Evolutionary conservation across 1,139 yeast genomes (phyloP).

Genomic region (Candida mesenterica): DNA sequence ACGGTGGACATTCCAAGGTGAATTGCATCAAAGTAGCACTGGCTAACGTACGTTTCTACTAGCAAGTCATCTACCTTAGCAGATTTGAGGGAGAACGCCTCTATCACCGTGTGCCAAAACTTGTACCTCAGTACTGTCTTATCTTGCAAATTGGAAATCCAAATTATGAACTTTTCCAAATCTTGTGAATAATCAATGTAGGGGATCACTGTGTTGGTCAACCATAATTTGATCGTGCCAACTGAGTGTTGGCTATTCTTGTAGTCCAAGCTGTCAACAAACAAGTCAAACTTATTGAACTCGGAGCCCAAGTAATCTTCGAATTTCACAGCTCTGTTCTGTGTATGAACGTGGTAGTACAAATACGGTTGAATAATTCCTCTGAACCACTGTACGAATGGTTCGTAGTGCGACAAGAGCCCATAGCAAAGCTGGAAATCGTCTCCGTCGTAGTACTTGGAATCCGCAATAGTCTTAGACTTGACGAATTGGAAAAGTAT

Average conservation of each 20-base stretch:
- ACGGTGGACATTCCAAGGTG: constrained; percentile 21
- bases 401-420: constrained; percentile 14
- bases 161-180: constrained; percentile 24
- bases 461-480: constrained; percentile 23
- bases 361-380: constrained; percentile 31
- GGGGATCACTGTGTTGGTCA: constrained; percentile 32
- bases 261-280: constrained; percentile 3
- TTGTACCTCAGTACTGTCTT: constrained; percentile 2
- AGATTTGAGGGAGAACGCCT: background rate
- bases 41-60: constrained; percentile 2
- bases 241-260: background rate
- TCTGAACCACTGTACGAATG: constrained; percentile 28
- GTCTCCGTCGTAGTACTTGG: constrained; percentile 21
- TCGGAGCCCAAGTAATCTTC: constrained; percentile 3
- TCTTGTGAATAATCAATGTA: constrained; percentile 20
- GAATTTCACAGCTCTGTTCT: constrained; percentile 1
- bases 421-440: constrained; percentile 18
- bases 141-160: constrained; percentile 23
- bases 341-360: constrained; percentile 21
- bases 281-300: constrained; percentile 7
- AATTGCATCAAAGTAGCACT: constrained; percentile 8
- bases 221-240: constrained; percentile 22
- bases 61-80: background rate
- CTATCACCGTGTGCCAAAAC: constrained; percentile 7
- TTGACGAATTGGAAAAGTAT: constrained; percentile 21